These are phyloP conservation scores for Citeromyces matritensis DNA, from an alignment of 805 yeast genomes.

Conservation along the genomic window DNA sequence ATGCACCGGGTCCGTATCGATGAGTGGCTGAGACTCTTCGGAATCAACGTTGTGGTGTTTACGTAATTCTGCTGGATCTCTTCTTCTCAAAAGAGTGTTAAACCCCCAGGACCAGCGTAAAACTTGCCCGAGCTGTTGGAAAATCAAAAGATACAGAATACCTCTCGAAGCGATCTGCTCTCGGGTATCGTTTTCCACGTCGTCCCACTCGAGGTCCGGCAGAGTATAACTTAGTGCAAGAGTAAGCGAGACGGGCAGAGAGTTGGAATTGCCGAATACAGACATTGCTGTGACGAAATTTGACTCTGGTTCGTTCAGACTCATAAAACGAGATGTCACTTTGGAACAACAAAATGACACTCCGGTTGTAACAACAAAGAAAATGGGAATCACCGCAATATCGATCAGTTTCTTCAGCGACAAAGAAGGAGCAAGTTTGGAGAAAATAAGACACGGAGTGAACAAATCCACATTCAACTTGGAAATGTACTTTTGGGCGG, in stretches of 20 bases:
- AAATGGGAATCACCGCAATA: slow-evolving; percentile 70
- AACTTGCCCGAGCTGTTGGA: slow-evolving; percentile 78
- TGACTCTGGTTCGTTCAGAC: slow-evolving; percentile 57
- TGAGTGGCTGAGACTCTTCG: background rate
- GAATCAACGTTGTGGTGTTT: background rate
- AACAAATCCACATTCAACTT: slow-evolving; percentile 77
- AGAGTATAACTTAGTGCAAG: slow-evolving; percentile 64
- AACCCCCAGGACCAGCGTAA: slow-evolving; percentile 84
- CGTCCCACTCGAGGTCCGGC: slow-evolving; percentile 68
- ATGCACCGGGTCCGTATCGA: background rate
- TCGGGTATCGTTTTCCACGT: slow-evolving; percentile 45
- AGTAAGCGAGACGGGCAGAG: slow-evolving; percentile 84
- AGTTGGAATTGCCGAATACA: slow-evolving; percentile 91
- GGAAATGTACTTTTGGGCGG: slow-evolving; percentile 67
- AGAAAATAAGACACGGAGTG: slow-evolving; percentile 90
- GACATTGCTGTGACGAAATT: slow-evolving; percentile 96
- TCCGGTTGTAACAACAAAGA: slow-evolving; percentile 67
- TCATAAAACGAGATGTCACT: slow-evolving; percentile 32
- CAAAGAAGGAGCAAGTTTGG: slow-evolving; percentile 55
- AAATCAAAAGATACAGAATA: slow-evolving; percentile 53
- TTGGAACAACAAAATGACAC: slow-evolving; percentile 56
- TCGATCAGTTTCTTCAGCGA: slow-evolving; percentile 69
- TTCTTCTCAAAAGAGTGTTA: slow-evolving; percentile 46
- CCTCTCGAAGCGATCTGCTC: slow-evolving; percentile 72
- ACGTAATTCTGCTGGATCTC: slow-evolving; percentile 18